Percentiles rank a stretch among this genome's conserved stretches.
Evolutionary conservation across 1,139 yeast genomes (phyloP).

Genomic region (Arxiozyma telluris): DNA sequence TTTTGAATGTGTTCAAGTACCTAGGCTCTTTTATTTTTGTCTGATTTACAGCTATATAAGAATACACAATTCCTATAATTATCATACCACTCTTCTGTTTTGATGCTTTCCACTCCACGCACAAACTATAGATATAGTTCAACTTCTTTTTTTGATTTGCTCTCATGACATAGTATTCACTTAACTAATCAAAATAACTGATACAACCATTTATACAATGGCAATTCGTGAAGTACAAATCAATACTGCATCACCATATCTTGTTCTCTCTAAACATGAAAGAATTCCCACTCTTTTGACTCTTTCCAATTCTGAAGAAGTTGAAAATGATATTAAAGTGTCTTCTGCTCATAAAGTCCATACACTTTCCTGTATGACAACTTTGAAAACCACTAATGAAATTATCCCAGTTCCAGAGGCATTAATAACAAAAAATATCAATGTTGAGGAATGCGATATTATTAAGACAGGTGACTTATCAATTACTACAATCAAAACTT

Average conservation of each 20-base stretch:
- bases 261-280: slow-evolving; percentile 17
- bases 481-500: neutral
- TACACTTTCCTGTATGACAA: slow-evolving; percentile 72
- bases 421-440: slow-evolving; percentile 47
- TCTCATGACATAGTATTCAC: no score
- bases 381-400: slow-evolving; percentile 70
- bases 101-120: no score
- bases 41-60: no score
- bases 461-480: slow-evolving; percentile 56
- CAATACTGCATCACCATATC: slow-evolving; percentile 27
- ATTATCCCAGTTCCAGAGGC: slow-evolving; percentile 38
- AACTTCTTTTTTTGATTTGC: no score
- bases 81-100: no score
- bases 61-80: no score
- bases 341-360: slow-evolving; percentile 70
- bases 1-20: no score
- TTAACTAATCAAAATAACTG: no score
- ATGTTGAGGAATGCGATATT: slow-evolving; percentile 56
- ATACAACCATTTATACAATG: no score
- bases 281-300: slow-evolving; percentile 41
- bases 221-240: slow-evolving; percentile 5
- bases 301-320: slow-evolving; percentile 75
- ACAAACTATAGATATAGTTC: no score
- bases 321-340: slow-evolving; percentile 85
- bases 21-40: no score